phyloP scores from a whole-genome alignment of 306 rosid genomes.

The Senna siamea region DNA sequence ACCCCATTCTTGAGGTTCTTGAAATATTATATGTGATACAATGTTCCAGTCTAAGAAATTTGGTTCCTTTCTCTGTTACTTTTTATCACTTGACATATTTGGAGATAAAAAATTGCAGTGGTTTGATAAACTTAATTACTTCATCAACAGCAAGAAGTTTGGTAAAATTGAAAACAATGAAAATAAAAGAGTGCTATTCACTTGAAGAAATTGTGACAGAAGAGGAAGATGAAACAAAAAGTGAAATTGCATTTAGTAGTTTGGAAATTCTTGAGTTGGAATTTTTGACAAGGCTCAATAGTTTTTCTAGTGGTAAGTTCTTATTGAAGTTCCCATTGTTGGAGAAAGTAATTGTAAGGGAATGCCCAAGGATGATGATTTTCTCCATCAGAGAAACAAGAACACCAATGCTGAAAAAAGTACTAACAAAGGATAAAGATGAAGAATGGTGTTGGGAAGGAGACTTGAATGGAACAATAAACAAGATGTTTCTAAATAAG shows the following conservation, averaged over 20 bases:
- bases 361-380: not conserved
- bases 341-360: not conserved
- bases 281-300: not conserved
- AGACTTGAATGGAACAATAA: too few species aligned
- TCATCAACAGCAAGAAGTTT: not conserved
- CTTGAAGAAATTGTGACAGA: not conserved
- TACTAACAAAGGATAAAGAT: too few species aligned
- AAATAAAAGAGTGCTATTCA: not conserved
- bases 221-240: not conserved
- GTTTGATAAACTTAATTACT: not conserved
- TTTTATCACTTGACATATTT: too few species aligned
- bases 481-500: too few species aligned
- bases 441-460: too few species aligned
- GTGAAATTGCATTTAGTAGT: not conserved
- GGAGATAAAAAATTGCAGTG: too few species aligned
- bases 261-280: not conserved
- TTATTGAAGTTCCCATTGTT: not conserved
- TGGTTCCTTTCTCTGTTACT: too few species aligned
- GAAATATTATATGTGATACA: too few species aligned
- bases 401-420: too few species aligned
- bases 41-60: too few species aligned
- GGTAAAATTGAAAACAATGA: not conserved
- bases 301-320: not conserved
- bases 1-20: too few species aligned
- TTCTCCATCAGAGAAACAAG: too few species aligned